phyloP scores from a whole-genome alignment of 2,329 filamentous ascomycete genomes.

The Dactylellina parvicollis region DNA sequence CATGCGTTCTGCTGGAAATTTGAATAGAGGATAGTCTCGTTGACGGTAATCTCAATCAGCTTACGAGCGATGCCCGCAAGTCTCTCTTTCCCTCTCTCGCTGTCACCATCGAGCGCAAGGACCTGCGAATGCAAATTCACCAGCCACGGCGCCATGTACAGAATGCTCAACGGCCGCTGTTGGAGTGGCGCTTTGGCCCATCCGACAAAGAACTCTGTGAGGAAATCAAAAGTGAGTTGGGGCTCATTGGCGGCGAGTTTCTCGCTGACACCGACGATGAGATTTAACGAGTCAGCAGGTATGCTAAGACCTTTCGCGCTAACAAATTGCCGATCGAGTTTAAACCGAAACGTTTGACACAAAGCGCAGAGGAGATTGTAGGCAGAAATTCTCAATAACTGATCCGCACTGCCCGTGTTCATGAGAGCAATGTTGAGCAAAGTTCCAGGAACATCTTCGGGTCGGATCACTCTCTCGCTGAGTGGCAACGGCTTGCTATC shows the following conservation, averaged over 20 bases:
- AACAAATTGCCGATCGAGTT: conserved; percentile 70
- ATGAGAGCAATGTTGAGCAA: conserved; percentile 74
- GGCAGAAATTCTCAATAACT: conserved; percentile 70
- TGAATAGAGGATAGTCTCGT: conserved; percentile 70
- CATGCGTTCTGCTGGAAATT: conserved; percentile 74
- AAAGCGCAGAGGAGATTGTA: conserved; percentile 75
- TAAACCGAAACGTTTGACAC: conserved; percentile 75
- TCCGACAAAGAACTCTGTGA: conserved; percentile 78
- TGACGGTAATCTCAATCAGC: conserved; percentile 72
- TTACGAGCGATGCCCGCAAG: conserved; percentile 72
- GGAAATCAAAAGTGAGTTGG: conserved; percentile 74
- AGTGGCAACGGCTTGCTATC: conserved; percentile 71
- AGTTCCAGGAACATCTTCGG: conserved; percentile 76
- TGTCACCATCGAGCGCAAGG: conserved; percentile 69
- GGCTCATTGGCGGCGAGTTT: conserved; percentile 72
- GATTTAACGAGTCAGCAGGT: conserved; percentile 71
- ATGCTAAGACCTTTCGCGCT: conserved; percentile 70
- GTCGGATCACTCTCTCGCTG: conserved; percentile 73
- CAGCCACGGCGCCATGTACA: conserved; percentile 77
- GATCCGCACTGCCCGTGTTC: conserved; percentile 72
- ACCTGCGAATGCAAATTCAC: conserved; percentile 70
- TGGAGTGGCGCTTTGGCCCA: conserved; percentile 76
- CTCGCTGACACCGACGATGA: conserved; percentile 73
- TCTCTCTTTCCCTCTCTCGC: conserved; percentile 74
- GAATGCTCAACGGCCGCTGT: conserved; percentile 73